Evolutionary conservation across 2,329 filamentous ascomycete species (phyloP).

Genomic region (Thyridium curvatum): DNA sequence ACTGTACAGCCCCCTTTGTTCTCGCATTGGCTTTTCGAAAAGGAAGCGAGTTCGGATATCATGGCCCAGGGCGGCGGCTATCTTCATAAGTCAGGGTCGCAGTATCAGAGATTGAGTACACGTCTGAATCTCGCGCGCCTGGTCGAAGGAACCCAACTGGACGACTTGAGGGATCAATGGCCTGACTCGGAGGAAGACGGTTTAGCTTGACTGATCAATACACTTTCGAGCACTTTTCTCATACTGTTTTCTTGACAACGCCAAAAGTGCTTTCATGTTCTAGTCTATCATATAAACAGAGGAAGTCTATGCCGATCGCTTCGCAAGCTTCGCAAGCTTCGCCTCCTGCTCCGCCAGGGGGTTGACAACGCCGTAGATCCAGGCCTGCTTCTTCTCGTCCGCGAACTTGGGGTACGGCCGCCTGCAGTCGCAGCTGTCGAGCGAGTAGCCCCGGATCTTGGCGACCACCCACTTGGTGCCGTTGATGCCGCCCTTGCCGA

Average conservation of each 20-base stretch:
- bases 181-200: too few species aligned
- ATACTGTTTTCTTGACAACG: too few species aligned
- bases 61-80: conserved; percentile 19
- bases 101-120: conserved; percentile 19
- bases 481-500: conserved; percentile 53
- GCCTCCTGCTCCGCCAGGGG: conserved; percentile 12
- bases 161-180: conserved; percentile 16
- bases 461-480: conserved; percentile 55
- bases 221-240: too few species aligned
- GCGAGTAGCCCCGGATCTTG: conserved; percentile 44
- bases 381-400: conserved; percentile 35
- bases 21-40: conserved; percentile 16
- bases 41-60: conserved; percentile 18
- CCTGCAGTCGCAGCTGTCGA: conserved; percentile 43
- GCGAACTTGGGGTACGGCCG: conserved; percentile 45
- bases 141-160: conserved; percentile 8
- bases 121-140: conserved; percentile 17
- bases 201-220: too few species aligned
- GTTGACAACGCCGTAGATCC: conserved; percentile 22
- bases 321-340: not conserved
- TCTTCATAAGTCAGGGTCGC: conserved; percentile 14
- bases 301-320: not conserved
- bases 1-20: conserved; percentile 22
- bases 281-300: too few species aligned
- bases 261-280: too few species aligned